These are phyloP conservation scores for Dothideomycetes sp. DNA, from an alignment of 2,329 filamentous ascomycete genomes.

Conservation along the genomic window DNA sequence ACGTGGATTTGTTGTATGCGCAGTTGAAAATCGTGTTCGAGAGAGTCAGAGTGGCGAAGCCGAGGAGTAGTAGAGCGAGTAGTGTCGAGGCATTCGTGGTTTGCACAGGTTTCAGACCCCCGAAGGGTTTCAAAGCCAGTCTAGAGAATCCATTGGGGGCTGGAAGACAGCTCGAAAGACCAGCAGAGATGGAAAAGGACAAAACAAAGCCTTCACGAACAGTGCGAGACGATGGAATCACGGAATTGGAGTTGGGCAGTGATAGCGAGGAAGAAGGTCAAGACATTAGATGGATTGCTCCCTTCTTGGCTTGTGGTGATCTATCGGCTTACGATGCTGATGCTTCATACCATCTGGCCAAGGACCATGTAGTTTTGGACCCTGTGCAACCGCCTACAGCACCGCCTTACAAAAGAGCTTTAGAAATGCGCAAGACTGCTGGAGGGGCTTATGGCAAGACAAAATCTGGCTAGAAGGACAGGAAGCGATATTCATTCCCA, in stretches of 20 bases:
- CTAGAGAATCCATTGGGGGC: slow-evolving; percentile 66
- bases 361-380: slow-evolving; percentile 77
- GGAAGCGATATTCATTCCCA: no score
- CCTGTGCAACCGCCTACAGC: slow-evolving; percentile 93
- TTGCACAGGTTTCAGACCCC: slow-evolving; percentile 79
- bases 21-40: slow-evolving; percentile 89
- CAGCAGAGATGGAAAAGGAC: slow-evolving; percentile 6
- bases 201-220: slow-evolving; percentile 22
- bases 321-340: slow-evolving; percentile 91
- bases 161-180: slow-evolving; percentile 42
- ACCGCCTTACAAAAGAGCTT: slow-evolving; percentile 82
- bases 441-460: slow-evolving; percentile 73
- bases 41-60: slow-evolving; percentile 83
- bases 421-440: slow-evolving; percentile 70
- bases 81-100: slow-evolving; percentile 96
- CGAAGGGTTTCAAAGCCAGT: slow-evolving; percentile 64
- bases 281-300: slow-evolving; percentile 72
- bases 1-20: slow-evolving; percentile 91
- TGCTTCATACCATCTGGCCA: slow-evolving; percentile 82
- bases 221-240: slow-evolving; percentile 38
- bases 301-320: slow-evolving; percentile 95
- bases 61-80: slow-evolving; percentile 85
- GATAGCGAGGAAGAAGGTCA: slow-evolving; percentile 34
- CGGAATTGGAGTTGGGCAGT: slow-evolving; percentile 39
- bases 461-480: slow-evolving; percentile 35